Evolutionary conservation across 1,139 yeast genomes (phyloP).

Genomic region (Yamadazyma sp.): DNA sequence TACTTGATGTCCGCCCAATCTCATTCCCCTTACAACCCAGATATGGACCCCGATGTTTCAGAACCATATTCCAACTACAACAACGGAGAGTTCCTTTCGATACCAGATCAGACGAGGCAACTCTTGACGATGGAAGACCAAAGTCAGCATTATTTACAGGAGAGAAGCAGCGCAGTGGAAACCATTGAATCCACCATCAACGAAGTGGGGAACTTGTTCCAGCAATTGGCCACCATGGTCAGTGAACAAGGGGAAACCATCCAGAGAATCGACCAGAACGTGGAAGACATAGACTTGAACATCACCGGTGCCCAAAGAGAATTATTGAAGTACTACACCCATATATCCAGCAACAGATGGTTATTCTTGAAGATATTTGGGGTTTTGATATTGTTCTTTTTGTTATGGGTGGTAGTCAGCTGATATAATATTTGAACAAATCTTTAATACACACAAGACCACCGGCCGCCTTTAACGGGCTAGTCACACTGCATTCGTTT

Average conservation of each 20-base stretch:
- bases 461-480: too few relatives aligned
- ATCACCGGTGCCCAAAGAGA: slow-evolving; percentile 95
- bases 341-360: slow-evolving; percentile 90
- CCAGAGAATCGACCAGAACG: slow-evolving; percentile 92
- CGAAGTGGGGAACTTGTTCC: slow-evolving; percentile 93
- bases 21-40: slow-evolving; percentile 22
- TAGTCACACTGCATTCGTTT: too few relatives aligned
- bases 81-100: slow-evolving; percentile 47
- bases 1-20: slow-evolving; percentile 8
- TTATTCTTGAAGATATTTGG: slow-evolving; percentile 88
- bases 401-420: slow-evolving; percentile 77
- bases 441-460: too few relatives aligned
- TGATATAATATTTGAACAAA: slow-evolving; percentile 26
- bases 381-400: slow-evolving; percentile 72
- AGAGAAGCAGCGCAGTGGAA: slow-evolving; percentile 87
- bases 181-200: slow-evolving; percentile 94
- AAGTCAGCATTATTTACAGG: slow-evolving; percentile 70
- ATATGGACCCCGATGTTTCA: slow-evolving; percentile 33
- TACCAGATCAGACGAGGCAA: slow-evolving; percentile 80
- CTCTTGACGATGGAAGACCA: slow-evolving; percentile 75
- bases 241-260: slow-evolving; percentile 96
- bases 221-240: slow-evolving; percentile 95
- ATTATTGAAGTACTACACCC: slow-evolving; percentile 82
- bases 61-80: slow-evolving; percentile 24
- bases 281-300: slow-evolving; percentile 87